Evolutionary conservation across 306 rosid genomes (phyloP).

Genomic region (Acacia confusa): DNA sequence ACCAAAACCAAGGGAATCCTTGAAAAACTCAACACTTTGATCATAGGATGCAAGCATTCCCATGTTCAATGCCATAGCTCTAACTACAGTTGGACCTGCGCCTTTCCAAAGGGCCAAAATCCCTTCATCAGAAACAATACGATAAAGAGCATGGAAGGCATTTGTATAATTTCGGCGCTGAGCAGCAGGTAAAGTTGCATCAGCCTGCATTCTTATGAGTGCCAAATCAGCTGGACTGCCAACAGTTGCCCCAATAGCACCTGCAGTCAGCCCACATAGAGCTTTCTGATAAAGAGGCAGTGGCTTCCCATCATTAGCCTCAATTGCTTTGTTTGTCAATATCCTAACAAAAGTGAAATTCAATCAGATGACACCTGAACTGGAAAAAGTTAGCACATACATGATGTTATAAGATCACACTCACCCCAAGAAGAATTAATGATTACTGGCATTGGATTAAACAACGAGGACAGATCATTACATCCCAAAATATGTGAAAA

Average conservation of each 20-base stretch:
- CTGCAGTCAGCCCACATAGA: conserved; percentile 96
- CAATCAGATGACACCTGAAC: background rate
- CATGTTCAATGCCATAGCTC: conserved; percentile 99
- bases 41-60: conserved; percentile 99
- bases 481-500: background rate
- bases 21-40: conserved; percentile 91
- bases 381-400: background rate
- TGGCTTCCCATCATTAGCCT: conserved; percentile 99
- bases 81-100: conserved; percentile 97
- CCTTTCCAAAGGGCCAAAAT: conserved; percentile 97
- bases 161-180: conserved; percentile 91
- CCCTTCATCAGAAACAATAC: conserved; percentile 86
- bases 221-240: conserved; percentile 99
- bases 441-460: background rate
- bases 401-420: background rate
- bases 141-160: conserved; percentile 91
- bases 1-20: conserved; percentile 80
- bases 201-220: conserved; percentile 98
- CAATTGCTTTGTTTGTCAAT: conserved; percentile 83
- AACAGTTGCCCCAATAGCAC: conserved; percentile 92
- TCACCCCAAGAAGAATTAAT: background rate
- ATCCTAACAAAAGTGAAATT: conserved; percentile 46
- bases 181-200: conserved; percentile 87
- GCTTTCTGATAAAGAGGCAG: conserved; percentile 97
- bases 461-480: background rate